Evolutionary conservation across 106 monocot genomes (phyloP).

Genomic region (Cymbidium sinense): DNA sequence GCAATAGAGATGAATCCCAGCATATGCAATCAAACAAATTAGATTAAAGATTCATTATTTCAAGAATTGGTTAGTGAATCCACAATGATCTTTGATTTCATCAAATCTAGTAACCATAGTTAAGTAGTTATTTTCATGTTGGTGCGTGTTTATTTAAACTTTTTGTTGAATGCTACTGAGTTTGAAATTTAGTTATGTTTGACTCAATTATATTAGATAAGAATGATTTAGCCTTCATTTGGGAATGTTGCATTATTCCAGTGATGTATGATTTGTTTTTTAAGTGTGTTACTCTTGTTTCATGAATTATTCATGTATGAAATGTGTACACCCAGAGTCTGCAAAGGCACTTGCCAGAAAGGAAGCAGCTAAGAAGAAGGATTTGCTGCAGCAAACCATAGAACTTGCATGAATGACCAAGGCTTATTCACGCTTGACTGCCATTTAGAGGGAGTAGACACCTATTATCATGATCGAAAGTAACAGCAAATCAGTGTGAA

Average conservation of each 20-base stretch:
- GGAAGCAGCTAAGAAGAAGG: no score
- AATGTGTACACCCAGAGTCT: no score
- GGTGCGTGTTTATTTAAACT: neutral
- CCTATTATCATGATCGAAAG: no score
- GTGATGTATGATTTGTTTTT: neutral
- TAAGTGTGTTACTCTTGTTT: neutral
- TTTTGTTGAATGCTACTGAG: neutral
- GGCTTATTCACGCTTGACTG: no score
- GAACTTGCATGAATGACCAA: no score
- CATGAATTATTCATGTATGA: neutral
- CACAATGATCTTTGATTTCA: neutral
- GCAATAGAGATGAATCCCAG: neutral
- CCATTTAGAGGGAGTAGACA: no score
- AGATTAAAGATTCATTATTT: neutral
- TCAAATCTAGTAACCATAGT: neutral
- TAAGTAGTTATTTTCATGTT: neutral
- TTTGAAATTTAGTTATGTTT: neutral
- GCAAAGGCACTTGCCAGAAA: no score
- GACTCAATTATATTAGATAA: neutral
- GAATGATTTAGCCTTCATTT: neutral
- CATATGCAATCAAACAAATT: neutral
- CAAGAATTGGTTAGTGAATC: neutral
- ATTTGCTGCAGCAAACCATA: no score
- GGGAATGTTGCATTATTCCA: neutral
- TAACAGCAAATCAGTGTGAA: no score